phyloP scores from a whole-genome alignment of 108 stramenopile genomes.

The Aurantiochytrium sp. region DNA sequence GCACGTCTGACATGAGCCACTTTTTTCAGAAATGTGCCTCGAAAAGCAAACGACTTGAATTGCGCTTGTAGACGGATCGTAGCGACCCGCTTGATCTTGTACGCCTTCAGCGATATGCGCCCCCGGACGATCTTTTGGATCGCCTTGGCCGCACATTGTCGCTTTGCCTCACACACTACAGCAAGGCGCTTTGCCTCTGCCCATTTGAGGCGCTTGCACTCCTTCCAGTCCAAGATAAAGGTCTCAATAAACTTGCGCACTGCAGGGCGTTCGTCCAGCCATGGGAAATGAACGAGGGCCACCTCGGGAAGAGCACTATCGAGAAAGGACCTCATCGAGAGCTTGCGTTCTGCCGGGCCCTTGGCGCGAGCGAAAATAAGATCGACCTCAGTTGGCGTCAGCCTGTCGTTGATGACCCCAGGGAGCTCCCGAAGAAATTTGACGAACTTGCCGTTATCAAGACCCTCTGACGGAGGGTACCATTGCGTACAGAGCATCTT shows the following conservation, averaged over 20 bases:
- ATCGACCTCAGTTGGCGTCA: background rate
- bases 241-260: background rate
- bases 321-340: background rate
- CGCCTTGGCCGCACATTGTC: background rate
- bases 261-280: background rate
- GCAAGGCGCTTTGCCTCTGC: background rate
- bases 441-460: background rate
- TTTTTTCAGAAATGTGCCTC: background rate
- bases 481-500: background rate
- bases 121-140: background rate
- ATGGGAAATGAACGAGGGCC: background rate
- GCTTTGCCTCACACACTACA: background rate
- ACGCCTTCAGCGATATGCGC: background rate
- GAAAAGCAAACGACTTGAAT: background rate
- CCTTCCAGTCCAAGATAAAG: background rate
- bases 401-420: background rate
- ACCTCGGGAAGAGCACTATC: background rate
- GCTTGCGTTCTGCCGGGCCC: background rate
- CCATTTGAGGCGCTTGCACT: background rate
- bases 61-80: background rate
- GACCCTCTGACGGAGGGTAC: background rate
- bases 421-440: background rate
- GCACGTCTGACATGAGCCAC: background rate
- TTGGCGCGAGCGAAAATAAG: background rate
- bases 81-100: background rate